These are phyloP conservation scores for Rickenella mellea DNA, from an alignment of 768 basidiomycete genomes.

Conservation along the genomic window DNA sequence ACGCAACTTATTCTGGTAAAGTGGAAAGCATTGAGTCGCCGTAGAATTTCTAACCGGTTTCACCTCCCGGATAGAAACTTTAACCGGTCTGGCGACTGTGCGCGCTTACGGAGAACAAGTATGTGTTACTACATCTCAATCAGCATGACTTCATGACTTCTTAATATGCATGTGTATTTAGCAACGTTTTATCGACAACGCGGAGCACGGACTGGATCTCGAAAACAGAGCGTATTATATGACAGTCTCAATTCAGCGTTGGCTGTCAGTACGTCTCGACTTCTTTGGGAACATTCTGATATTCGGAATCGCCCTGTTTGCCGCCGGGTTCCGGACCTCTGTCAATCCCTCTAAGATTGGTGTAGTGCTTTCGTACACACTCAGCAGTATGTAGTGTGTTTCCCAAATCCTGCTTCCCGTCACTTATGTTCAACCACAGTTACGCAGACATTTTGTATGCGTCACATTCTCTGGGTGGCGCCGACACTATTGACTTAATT, in stretches of 20 bases:
- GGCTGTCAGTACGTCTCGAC: slow-evolving; percentile 56
- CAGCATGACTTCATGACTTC: not conserved
- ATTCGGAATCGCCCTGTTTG: slow-evolving; percentile 62
- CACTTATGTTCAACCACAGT: slow-evolving; percentile 2
- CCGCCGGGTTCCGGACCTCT: slow-evolving; percentile 45
- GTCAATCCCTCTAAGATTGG: slow-evolving; percentile 55
- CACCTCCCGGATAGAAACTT: slow-evolving; percentile 31
- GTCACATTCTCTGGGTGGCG: not conserved
- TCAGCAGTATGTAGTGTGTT: slow-evolving; percentile 10
- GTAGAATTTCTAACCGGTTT: not conserved
- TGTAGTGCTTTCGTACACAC: slow-evolving; percentile 48
- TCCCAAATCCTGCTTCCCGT: slow-evolving; percentile 14
- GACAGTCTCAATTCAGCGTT: slow-evolving; percentile 56
- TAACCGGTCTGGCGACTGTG: slow-evolving; percentile 57
- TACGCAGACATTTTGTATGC: slow-evolving; percentile 11
- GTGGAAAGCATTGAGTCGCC: not conserved
- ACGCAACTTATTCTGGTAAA: slow-evolving; percentile 47
- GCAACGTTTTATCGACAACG: slow-evolving; percentile 38
- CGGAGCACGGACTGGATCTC: slow-evolving; percentile 44
- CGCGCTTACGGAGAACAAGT: slow-evolving; percentile 51
- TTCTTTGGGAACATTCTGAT: slow-evolving; percentile 59
- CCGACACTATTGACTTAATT: not conserved
- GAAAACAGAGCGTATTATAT: slow-evolving; percentile 59
- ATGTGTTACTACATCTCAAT: slow-evolving; percentile 4
- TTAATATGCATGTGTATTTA: slow-evolving; percentile 11